Percentiles rank a stretch among this genome's conserved stretches.
These are phyloP conservation scores for Paecilomyces variotii DNA, from an alignment of 2,329 filamentous ascomycete genomes.

Conservation along the genomic window DNA sequence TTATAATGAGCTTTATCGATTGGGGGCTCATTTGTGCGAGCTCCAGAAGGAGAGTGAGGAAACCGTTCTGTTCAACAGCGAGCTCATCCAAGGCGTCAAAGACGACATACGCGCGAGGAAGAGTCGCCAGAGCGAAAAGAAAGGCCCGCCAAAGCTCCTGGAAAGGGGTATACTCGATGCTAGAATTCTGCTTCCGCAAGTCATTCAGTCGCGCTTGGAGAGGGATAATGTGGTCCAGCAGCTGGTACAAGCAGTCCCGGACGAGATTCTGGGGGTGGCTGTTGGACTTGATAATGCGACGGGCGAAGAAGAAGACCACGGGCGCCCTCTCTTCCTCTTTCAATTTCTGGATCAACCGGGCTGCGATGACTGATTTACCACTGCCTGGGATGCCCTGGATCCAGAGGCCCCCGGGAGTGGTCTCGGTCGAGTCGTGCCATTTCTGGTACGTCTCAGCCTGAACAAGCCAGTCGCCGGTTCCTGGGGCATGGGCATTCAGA, in stretches of 20 bases:
- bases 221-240: background rate
- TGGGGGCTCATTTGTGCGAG: constrained; percentile 24
- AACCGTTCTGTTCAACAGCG: constrained; percentile 28
- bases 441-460: background rate
- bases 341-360: background rate
- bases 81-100: constrained; percentile 44
- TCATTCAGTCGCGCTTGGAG: no score
- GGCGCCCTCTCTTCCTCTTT: background rate
- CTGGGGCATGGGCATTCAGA: background rate
- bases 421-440: background rate
- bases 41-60: constrained; percentile 24
- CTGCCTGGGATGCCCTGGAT: no score
- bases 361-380: no score
- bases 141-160: background rate
- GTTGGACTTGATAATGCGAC: background rate
- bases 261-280: background rate
- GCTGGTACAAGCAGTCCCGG: background rate
- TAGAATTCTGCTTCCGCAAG: no score
- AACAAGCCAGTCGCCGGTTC: background rate
- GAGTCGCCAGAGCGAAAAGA: background rate
- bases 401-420: background rate
- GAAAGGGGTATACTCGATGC: no score
- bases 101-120: background rate
- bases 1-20: constrained; percentile 36
- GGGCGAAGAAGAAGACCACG: background rate